Evolutionary conservation across 805 yeast genomes (phyloP).

Genomic region (Hagleromyces aurorensis): DNA sequence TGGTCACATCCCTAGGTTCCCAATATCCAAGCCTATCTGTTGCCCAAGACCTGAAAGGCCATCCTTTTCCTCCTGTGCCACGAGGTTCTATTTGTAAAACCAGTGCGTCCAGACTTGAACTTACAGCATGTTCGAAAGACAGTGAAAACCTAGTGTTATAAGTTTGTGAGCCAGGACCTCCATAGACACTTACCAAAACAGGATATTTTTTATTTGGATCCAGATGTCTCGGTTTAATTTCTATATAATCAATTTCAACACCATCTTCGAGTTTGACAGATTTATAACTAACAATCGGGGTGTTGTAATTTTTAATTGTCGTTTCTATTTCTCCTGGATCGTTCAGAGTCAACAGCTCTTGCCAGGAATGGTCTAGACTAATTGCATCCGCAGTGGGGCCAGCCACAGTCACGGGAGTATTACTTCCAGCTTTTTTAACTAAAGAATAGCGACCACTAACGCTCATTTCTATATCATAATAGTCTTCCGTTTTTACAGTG

Average conservation of each 20-base stretch:
- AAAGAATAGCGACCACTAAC: constrained; percentile 43
- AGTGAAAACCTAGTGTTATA: constrained; percentile 40
- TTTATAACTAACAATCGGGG: constrained; percentile 41
- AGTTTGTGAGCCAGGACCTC: constrained; percentile 74
- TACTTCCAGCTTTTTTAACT: constrained; percentile 23
- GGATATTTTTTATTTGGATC: constrained; percentile 47
- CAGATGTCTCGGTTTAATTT: constrained; percentile 53
- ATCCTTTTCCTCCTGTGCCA: constrained; percentile 75
- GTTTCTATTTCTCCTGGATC: constrained; percentile 9
- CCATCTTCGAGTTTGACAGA: constrained; percentile 34
- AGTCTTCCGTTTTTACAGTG: constrained; percentile 15
- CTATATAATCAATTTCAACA: constrained; percentile 44
- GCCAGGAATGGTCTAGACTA: constrained; percentile 1
- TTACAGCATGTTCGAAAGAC: constrained; percentile 52
- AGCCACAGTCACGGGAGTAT: constrained; percentile 19
- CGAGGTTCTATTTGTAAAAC: constrained; percentile 69
- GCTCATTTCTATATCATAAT: constrained; percentile 45
- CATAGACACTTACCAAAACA: constrained; percentile 59
- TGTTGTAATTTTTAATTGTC: constrained; percentile 31
- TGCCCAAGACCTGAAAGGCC: constrained; percentile 56
- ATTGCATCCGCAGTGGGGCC: constrained; percentile 16
- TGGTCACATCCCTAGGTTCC: constrained; percentile 66
- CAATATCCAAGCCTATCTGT: constrained; percentile 54
- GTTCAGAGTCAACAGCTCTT: constrained; percentile 11
- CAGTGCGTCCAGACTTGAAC: constrained; percentile 50